Evolutionary conservation across 805 yeast genomes (phyloP), one percentile per base, ranked within the genome.

Genomic region (Kuraishia molischiana): DNA sequence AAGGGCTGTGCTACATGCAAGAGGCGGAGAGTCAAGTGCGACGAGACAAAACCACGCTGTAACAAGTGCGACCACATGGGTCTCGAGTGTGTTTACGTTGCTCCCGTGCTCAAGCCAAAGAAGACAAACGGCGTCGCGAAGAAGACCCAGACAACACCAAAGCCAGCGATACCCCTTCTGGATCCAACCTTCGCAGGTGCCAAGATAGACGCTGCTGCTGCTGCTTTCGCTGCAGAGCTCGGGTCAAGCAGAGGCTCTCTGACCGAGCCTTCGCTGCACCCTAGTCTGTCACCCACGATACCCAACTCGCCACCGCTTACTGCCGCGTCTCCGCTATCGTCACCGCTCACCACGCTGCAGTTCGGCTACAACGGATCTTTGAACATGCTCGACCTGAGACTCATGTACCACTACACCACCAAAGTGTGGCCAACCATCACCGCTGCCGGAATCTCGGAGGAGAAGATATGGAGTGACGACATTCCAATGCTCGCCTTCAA

Each of bases 1-100:
- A 74, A 76, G 40, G 97, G 97, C 0, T 89, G 97, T 60, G 72
- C 78, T 29, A 84, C 94, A 2, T 89, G 97, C 60, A 89, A 89
- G 53, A 72, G 75, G 45, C 72, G 97, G 49, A 66, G 97, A 37
- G 96, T 90, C 30, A 89, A 89, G 54, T 89, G 97, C 65, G 97
- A 89, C 54, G 97, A 90, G 56, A 63, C 64, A 1, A 81, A 77
- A 42, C 97, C 97, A 1, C 54, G 64, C 5, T 89, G 97, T 56
- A 63, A 64, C 18, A 86, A 86, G 59, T 89, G 97, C 59, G 59
- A 66, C 35, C 79, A 86, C 43, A 74, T 89, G 77, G 80, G 83
- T 18, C 65, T 89, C 26, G 79, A 73, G 20, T 89, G 97, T 59
- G 71, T 80, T 2, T 87, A 83, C 50, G 30, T 42, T 8, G 24